Base-by-base conservation (phyloP, 208 protist species). In the Tritrichomonas musculus region DNA sequence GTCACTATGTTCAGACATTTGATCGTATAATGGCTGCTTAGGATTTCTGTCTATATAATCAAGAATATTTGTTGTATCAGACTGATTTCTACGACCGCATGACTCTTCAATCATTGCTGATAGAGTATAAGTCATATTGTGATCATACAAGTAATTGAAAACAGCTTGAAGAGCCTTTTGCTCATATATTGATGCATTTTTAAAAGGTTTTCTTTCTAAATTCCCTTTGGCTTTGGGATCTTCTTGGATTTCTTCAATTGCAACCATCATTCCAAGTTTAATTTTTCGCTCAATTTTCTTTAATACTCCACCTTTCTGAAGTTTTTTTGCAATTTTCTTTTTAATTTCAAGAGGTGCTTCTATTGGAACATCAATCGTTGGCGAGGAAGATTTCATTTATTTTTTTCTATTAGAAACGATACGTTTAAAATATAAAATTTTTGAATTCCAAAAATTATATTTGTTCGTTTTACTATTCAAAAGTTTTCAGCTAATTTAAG, bases 271-370 rank as follows among this genome's bases (percentile, higher is more conserved):
- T 53, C 77, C 77, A 8, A 88, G 44, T 88, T 88, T 88, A 39
- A 88, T 88, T n/a, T 88, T 88, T 88, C 77, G 25, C 17, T 88
- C 77, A 50, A 88, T 88, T 14, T 27, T 33, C 20, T 57, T 88
- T 33, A 88, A 33, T 39, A 33, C 77, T 13, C 77, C 77, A 0
- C 17, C n/a, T 57, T 57, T 88, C n/a, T 88, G 77, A 60, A 88
- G 77, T 22, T 57, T 53, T 88, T 88, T 88, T 0, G 77, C 77
- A 22, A 88, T 88, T 57, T 88, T 88, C 47, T 88, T 88, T 57
- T 88, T 88, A 39, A 88, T 88, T 88, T 88, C 77, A 13, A 88
- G 53, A 57, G 77, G 77, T 55, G 77, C 77, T 57, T 88, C 77
- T 8, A 88, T 88, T 57, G 77, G 77, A 53, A 88, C 77, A 5